Evolutionary conservation across 768 basidiomycete species (phyloP), one percentile per base, ranked within the genome.

Genomic region (Leccinum ochraceum): DNA sequence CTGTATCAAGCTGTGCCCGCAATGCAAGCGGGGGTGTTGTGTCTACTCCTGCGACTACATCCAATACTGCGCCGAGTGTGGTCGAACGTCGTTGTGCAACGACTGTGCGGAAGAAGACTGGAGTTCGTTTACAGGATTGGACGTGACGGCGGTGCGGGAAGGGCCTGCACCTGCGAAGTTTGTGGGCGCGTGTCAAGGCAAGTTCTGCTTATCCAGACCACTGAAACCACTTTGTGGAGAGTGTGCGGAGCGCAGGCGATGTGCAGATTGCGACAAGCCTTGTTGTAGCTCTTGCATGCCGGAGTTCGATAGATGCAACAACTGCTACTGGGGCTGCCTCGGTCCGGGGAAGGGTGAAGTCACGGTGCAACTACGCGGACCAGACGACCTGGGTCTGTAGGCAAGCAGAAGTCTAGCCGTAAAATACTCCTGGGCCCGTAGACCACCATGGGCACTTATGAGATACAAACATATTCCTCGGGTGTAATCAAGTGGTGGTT

Each of bases 401-500:
- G 37, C 16, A 37, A 37, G 13, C 16, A 16, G 36, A 36, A 13
- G 36, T 36, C 36, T 36, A 36, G 36, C 14, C 36, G 36, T 36
- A 36, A 14, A 14, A 36, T 14, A 36, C 36, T 36, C 11, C 36
- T 36, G 0, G 36, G 0, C 0, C 36, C 36, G 36, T 36, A 36
- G 36, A 36, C 13, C 36, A 36, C 2, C 36, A 6, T 39, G 37
- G 16, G 57, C 42, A 16, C 34, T 53, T 51, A 51, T 48, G 14
- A 9, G 17, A 32, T 22, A 58, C 32, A 13, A 34, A 50, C 57
- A 28, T 22, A 56, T 48, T 8, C 34, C 36, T 32, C 34, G n/a
- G 30, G 13, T 30, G 34, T 53, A n/a, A 44, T 32, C 0, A 62
- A 95, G 96, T 98, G 48, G 93, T 99, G 92, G 97, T 99, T 64